Conservation (phyloP, 345 rosid genomes). For the Citrus cavaleriei region DNA sequence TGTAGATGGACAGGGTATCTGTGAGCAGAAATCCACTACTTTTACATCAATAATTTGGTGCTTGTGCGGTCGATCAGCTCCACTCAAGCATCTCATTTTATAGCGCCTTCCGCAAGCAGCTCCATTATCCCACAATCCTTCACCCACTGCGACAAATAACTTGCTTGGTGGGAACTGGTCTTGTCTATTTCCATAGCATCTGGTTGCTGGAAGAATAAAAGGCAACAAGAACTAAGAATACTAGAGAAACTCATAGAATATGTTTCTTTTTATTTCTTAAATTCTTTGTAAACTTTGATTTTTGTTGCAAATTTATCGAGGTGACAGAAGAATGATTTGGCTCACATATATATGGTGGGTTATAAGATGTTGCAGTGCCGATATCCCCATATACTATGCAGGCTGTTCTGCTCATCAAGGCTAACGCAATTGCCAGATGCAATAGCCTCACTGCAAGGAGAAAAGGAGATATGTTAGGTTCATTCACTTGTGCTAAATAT, state of each 20-base stretch:
- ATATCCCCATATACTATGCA: constrained; percentile 19
- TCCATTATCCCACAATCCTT: constrained; percentile 34
- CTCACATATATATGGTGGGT: constrained; percentile 21
- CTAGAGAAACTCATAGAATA: neutral
- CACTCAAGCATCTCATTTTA: constrained; percentile 31
- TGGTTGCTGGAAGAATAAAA: constrained; percentile 8
- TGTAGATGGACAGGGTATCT: constrained; percentile 30
- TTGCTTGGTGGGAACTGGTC: constrained; percentile 29
- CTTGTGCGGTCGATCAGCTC: constrained; percentile 19
- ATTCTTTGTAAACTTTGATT: neutral
- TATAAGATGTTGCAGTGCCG: constrained; percentile 28
- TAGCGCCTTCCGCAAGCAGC: constrained; percentile 34
- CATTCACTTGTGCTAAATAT: neutral
- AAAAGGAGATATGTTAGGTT: no score
- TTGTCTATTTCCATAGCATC: constrained; percentile 21
- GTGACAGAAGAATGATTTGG: neutral
- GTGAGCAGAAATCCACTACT: constrained; percentile 33
- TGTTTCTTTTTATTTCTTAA: neutral
- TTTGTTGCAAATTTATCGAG: neutral
- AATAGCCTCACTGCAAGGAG: constrained; percentile 4
- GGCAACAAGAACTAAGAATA: neutral
- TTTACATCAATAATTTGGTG: constrained; percentile 20
- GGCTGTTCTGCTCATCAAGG: constrained; percentile 9
- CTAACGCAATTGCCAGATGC: constrained; percentile 1
- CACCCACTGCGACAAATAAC: constrained; percentile 24